Evolutionary conservation across 129 eudicot species (phyloP).

Genomic region (Helichrysum umbraculigerum): DNA sequence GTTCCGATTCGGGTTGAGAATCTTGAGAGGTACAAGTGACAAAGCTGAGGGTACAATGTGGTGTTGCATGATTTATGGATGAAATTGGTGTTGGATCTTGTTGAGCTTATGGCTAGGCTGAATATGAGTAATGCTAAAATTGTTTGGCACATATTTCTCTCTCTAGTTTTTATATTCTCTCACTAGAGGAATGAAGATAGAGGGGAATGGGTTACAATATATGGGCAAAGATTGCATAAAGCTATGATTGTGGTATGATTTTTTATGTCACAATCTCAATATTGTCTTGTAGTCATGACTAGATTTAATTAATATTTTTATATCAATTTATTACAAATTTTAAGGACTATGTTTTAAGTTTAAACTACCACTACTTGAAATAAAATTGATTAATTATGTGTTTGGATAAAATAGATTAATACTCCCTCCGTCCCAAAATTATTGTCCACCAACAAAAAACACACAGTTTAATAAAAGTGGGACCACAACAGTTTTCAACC

Average conservation of each 20-base stretch:
- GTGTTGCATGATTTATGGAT: conserved; percentile 42
- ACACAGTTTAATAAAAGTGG: no score
- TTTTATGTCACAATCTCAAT: conserved; percentile 27
- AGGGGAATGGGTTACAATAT: conserved; percentile 25
- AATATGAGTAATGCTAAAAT: conserved; percentile 28
- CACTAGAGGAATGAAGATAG: conserved; percentile 27
- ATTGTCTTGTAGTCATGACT: conserved; percentile 9
- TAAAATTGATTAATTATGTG: neutral
- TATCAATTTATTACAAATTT: neutral
- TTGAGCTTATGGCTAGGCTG: conserved; percentile 28
- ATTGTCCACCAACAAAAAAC: no score
- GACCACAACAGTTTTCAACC: no score
- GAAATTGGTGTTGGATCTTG: conserved; percentile 29
- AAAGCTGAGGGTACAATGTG: conserved; percentile 46
- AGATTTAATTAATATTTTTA: no score
- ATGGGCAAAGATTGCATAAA: conserved; percentile 30
- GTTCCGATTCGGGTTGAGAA: conserved; percentile 34
- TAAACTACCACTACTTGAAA: neutral
- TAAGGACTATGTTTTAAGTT: neutral
- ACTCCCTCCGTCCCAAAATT: no score
- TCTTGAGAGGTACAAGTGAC: conserved; percentile 39
- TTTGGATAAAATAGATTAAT: neutral
- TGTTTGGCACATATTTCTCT: conserved; percentile 28
- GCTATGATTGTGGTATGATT: conserved; percentile 17
- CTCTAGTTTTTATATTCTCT: conserved; percentile 2